These are phyloP conservation scores for Fragilariopsis cylindrus DNA, from an alignment of 108 stramenopile species.

Conservation along the genomic window DNA sequence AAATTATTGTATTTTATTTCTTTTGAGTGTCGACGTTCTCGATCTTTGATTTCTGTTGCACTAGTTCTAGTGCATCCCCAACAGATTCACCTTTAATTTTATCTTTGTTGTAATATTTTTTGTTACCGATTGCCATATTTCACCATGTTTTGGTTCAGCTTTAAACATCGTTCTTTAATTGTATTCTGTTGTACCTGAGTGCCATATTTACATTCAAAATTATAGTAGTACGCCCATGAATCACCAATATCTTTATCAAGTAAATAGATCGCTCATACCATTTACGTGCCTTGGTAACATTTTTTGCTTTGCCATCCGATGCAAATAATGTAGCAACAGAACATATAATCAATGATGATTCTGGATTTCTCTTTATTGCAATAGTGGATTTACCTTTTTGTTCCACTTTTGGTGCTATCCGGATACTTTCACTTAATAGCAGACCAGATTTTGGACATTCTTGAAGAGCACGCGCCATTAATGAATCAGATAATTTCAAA, in stretches of 20 bases:
- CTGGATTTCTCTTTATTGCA: slow-evolving; percentile 91
- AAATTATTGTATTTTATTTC: too few relatives aligned
- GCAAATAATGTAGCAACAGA: slow-evolving; percentile 95
- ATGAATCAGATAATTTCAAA: slow-evolving; percentile 78
- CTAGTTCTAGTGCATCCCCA: slow-evolving; percentile 58
- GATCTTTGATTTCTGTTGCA: slow-evolving; percentile 37
- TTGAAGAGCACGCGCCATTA: slow-evolving; percentile 94
- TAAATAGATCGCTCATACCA: slow-evolving; percentile 94
- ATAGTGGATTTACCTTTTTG: slow-evolving; percentile 89
- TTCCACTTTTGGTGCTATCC: slow-evolving; percentile 81
- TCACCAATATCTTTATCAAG: slow-evolving; percentile 92
- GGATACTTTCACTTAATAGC: slow-evolving; percentile 89
- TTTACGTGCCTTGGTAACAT: slow-evolving; percentile 85
- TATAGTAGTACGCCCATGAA: slow-evolving; percentile 91
- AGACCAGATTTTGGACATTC: slow-evolving; percentile 92
- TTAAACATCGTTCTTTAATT: slow-evolving; percentile 70
- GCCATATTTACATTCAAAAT: slow-evolving; percentile 81
- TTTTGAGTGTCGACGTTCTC: neutral
- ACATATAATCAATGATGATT: slow-evolving; percentile 88
- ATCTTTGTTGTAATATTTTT: slow-evolving; percentile 79
- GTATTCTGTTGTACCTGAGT: slow-evolving; percentile 60
- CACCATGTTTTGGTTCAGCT: slow-evolving; percentile 95
- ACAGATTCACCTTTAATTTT: slow-evolving; percentile 38
- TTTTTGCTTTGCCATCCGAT: slow-evolving; percentile 76
- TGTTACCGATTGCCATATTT: slow-evolving; percentile 78